phyloP scores from a whole-genome alignment of 768 basidiomycete species.

The Podaxis sp. region DNA sequence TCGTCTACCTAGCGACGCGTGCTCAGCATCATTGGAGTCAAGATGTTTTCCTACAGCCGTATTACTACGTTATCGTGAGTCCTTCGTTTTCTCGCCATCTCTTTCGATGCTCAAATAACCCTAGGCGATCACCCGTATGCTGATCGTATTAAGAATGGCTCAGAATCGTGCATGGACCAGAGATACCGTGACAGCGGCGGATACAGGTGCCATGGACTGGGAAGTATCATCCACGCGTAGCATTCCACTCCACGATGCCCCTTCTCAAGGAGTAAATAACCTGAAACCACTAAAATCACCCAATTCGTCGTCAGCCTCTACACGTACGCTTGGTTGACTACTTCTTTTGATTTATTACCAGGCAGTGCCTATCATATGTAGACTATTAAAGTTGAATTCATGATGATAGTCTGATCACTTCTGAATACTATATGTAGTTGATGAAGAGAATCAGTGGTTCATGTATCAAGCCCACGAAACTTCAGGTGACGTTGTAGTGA shows the following conservation, averaged over 20 bases:
- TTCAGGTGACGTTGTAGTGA: too few relatives aligned
- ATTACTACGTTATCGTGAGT: constrained; percentile 32
- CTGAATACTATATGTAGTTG: too few relatives aligned
- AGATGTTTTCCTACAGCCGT: constrained; percentile 33
- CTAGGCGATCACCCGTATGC: constrained; percentile 37
- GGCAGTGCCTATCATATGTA: not conserved
- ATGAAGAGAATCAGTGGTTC: too few relatives aligned
- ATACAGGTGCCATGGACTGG: constrained; percentile 37
- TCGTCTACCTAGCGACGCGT: constrained; percentile 28
- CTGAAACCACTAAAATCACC: constrained; percentile 3
- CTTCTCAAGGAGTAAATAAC: constrained; percentile 5
- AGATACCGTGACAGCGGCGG: constrained; percentile 32
- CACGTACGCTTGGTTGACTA: not conserved
- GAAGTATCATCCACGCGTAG: constrained; percentile 37
- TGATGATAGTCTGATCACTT: not conserved
- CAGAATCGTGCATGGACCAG: constrained; percentile 39
- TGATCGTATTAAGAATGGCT: constrained; percentile 39
- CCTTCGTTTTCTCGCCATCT: not conserved
- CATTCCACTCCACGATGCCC: constrained; percentile 24
- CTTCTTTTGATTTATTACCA: not conserved
- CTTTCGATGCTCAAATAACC: not conserved
- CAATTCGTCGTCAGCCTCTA: not conserved
- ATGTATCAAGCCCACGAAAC: too few relatives aligned
- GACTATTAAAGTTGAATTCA: not conserved
- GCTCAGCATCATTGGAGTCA: constrained; percentile 25